These are phyloP conservation scores for Starmera caribaea DNA, from an alignment of 805 yeast species.

Conservation along the genomic window DNA sequence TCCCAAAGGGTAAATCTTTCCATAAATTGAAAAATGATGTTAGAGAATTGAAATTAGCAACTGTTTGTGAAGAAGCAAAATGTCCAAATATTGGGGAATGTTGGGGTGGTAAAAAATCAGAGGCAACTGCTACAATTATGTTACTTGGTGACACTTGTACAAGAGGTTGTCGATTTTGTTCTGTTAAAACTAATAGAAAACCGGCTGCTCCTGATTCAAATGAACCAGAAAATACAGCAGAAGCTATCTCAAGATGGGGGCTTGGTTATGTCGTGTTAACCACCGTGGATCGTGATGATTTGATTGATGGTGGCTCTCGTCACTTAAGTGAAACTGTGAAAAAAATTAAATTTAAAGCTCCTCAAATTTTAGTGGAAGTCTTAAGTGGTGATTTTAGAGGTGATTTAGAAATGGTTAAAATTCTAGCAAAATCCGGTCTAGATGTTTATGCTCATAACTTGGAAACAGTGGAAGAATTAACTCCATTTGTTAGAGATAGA, in stretches of 20 bases:
- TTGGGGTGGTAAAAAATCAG: conserved; percentile 93
- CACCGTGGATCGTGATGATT: conserved; percentile 95
- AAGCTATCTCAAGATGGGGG: conserved; percentile 96
- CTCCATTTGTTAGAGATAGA: conserved; percentile 93
- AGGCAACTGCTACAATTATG: conserved; percentile 97
- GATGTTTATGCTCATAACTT: conserved; percentile 97
- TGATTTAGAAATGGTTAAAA: conserved; percentile 67
- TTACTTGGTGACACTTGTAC: conserved; percentile 98
- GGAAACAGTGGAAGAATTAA: conserved; percentile 91
- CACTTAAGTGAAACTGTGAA: conserved; percentile 85
- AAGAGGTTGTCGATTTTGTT: conserved; percentile 97
- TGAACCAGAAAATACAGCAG: conserved; percentile 98
- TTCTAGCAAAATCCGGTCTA: conserved; percentile 76
- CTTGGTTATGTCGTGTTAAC: conserved; percentile 95
- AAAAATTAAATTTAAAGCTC: conserved; percentile 78
- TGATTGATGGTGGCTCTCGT: conserved; percentile 84
- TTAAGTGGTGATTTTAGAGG: conserved; percentile 95
- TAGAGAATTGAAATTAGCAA: conserved; percentile 78
- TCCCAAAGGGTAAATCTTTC: conserved; percentile 89
- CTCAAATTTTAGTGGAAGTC: conserved; percentile 87
- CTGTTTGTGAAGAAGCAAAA: conserved; percentile 97
- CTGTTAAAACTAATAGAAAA: conserved; percentile 83
- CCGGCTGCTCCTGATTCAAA: conserved; percentile 89
- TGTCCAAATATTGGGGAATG: conserved; percentile 99
- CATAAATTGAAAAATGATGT: conserved; percentile 77